A percentile compares a stretch with the other conserved stretches of the same genome.
phyloP scores from a whole-genome alignment of 2,329 filamentous ascomycete species.

The Diaporthe sp. region DNA sequence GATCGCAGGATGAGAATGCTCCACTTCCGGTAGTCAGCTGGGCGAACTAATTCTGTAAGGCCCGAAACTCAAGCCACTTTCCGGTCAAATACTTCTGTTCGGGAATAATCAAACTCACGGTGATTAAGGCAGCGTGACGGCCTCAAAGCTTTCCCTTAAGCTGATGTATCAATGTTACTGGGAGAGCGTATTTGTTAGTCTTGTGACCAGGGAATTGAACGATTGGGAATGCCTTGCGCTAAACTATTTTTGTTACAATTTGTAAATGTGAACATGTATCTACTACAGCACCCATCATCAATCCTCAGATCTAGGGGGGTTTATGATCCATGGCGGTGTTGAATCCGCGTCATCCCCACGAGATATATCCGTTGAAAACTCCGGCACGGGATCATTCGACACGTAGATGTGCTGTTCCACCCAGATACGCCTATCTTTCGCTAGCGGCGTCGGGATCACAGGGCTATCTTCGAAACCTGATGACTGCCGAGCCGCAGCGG shows the following conservation, averaged over 20 bases:
- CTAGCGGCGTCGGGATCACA: neutral
- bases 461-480: neutral
- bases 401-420: constrained; percentile 18
- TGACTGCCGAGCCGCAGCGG: neutral
- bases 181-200: no score
- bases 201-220: neutral
- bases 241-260: neutral
- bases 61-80: neutral
- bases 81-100: neutral
- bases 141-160: neutral
- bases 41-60: neutral
- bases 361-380: neutral
- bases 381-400: neutral
- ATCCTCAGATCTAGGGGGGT: neutral
- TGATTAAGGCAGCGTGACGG: neutral
- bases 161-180: neutral
- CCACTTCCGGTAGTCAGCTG: constrained; percentile 1
- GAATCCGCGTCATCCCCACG: neutral
- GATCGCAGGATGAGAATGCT: neutral
- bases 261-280: neutral
- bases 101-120: neutral
- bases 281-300: neutral
- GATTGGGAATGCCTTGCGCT: neutral
- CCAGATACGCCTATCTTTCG: constrained; percentile 13
- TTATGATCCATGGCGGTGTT: neutral